These are phyloP conservation scores for Diaporthe longicolla DNA, from an alignment of 2,329 filamentous ascomycete species.

Conservation along the genomic window DNA sequence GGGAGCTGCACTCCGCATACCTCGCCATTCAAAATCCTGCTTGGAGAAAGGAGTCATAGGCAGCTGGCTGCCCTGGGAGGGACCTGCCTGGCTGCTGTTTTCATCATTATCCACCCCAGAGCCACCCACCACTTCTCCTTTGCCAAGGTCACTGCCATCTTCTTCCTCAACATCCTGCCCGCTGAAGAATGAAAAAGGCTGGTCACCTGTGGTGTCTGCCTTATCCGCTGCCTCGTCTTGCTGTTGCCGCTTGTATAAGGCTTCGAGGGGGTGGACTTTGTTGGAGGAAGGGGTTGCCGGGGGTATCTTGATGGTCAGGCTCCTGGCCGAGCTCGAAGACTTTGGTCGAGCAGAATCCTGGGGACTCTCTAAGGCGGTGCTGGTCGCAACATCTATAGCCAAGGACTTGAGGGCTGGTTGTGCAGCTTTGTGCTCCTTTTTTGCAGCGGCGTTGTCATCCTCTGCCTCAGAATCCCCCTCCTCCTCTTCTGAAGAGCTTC, in stretches of 20 bases:
- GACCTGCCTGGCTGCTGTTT: slow-evolving; percentile 42
- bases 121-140: slow-evolving; percentile 62
- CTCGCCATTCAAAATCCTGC: slow-evolving; percentile 81
- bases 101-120: slow-evolving; percentile 42
- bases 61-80: slow-evolving; percentile 51
- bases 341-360: slow-evolving; percentile 53
- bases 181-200: slow-evolving; percentile 85
- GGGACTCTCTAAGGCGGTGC: slow-evolving; percentile 5
- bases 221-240: slow-evolving; percentile 55
- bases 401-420: slow-evolving; percentile 4
- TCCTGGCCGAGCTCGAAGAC: slow-evolving; percentile 65
- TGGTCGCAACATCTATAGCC: background rate
- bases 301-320: slow-evolving; percentile 70
- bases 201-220: slow-evolving; percentile 59
- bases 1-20: slow-evolving; percentile 88
- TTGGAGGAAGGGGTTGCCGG: slow-evolving; percentile 56
- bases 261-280: slow-evolving; percentile 87
- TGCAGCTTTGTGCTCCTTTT: background rate
- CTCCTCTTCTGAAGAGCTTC: slow-evolving; percentile 45
- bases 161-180: slow-evolving; percentile 61
- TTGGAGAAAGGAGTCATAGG: slow-evolving; percentile 89
- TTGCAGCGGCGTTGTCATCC: background rate
- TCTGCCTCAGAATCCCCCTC: slow-evolving; percentile 11
- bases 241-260: slow-evolving; percentile 85
- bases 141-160: slow-evolving; percentile 49